These are phyloP conservation scores for Podosphaera xanthii DNA, from an alignment of 2,329 filamentous ascomycete genomes.

Conservation along the genomic window DNA sequence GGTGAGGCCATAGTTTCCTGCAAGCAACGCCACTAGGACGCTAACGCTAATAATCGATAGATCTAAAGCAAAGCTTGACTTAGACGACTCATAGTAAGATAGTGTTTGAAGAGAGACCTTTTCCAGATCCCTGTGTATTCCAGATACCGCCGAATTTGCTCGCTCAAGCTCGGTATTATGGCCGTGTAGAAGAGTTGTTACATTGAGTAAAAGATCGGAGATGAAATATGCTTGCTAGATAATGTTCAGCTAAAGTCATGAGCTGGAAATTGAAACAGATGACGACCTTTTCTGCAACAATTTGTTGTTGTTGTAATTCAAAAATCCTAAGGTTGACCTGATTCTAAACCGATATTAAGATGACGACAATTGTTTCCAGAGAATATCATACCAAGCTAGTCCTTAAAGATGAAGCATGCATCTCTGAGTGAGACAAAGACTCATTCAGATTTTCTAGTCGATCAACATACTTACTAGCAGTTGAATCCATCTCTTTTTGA, in stretches of 20 bases:
- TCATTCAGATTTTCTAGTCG: constrained; percentile 8
- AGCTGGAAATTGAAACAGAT: no score
- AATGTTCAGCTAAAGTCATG: background rate
- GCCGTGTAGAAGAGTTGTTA: constrained; percentile 9
- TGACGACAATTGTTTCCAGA: constrained; percentile 5
- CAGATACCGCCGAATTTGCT: constrained; percentile 7
- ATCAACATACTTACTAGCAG: constrained; percentile 7
- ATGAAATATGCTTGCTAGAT: constrained; percentile 9
- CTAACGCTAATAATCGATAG: constrained; percentile 7
- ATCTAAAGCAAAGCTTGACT: constrained; percentile 5
- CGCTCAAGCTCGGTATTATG: constrained; percentile 10
- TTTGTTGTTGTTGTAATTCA: constrained; percentile 8
- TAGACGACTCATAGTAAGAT: constrained; percentile 5
- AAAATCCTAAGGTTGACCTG: constrained; percentile 6
- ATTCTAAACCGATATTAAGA: background rate
- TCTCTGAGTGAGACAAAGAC: constrained; percentile 8
- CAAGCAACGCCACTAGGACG: constrained; percentile 6
- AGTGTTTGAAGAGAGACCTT: constrained; percentile 7
- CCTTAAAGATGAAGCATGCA: constrained; percentile 6
- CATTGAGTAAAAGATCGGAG: constrained; percentile 8
- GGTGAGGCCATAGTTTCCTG: constrained; percentile 11
- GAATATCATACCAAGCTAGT: background rate
- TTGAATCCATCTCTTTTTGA: constrained; percentile 10
- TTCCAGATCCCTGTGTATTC: constrained; percentile 10
- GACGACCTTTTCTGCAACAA: constrained; percentile 9